Evolutionary conservation across 164 flowering plant genomes (phyloP).

Genomic region (Paratinospora sagittata): DNA sequence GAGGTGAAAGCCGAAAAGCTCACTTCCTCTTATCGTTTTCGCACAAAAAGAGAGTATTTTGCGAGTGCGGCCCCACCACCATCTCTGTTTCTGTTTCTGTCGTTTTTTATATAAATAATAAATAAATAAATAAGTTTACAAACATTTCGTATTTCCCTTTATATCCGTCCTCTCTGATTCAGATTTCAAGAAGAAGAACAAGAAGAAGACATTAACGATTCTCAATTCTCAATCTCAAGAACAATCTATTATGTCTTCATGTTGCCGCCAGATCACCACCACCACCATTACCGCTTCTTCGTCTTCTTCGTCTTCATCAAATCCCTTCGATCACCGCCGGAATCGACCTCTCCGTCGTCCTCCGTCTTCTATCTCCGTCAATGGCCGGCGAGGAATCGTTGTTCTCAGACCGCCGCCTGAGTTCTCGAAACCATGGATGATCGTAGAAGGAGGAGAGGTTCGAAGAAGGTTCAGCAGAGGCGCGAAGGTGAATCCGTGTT

Average conservation of each 20-base stretch:
- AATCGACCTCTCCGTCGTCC: background rate
- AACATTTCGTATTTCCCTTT: background rate
- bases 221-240: background rate
- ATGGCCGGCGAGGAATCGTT: constrained; percentile 10
- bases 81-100: too few relatives aligned
- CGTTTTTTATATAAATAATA: too few relatives aligned
- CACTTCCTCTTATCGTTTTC: too few relatives aligned
- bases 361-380: background rate
- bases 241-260: constrained; percentile 16
- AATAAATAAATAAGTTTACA: background rate
- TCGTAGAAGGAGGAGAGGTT: constrained; percentile 1
- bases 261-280: constrained; percentile 17
- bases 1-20: too few relatives aligned
- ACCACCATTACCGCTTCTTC: constrained; percentile 7
- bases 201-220: background rate
- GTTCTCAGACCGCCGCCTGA: constrained; percentile 12
- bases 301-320: background rate
- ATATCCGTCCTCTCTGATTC: background rate
- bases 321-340: constrained; percentile 3
- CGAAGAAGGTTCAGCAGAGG: background rate
- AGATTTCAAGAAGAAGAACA: background rate
- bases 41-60: too few relatives aligned
- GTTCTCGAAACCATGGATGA: constrained; percentile 15
- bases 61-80: too few relatives aligned
- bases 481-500: constrained; percentile 16